These are phyloP conservation scores for Phytophthora kernoviae DNA, from an alignment of 352 stramenopile species.

Conservation along the genomic window DNA sequence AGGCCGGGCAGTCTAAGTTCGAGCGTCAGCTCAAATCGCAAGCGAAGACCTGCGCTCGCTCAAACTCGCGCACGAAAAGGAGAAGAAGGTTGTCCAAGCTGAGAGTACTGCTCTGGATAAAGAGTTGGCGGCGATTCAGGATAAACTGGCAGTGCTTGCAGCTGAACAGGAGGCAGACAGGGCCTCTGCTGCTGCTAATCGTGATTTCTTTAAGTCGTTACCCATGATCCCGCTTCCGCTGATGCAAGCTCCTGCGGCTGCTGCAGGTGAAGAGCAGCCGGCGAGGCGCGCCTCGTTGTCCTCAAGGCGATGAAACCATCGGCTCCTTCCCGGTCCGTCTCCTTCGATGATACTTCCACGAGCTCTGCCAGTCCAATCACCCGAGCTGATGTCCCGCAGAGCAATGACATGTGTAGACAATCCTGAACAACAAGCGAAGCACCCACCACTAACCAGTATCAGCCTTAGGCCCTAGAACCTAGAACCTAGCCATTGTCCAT, in stretches of 20 bases:
- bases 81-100: constrained; percentile 40
- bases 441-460: constrained; percentile 5
- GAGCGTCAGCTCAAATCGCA: constrained; percentile 60
- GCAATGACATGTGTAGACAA: constrained; percentile 29
- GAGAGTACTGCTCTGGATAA: constrained; percentile 42
- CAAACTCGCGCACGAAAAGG: constrained; percentile 52
- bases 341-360: constrained; percentile 27
- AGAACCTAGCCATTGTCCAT: constrained; percentile 5
- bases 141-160: constrained; percentile 31
- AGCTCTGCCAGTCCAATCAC: constrained; percentile 28
- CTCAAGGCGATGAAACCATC: constrained; percentile 9
- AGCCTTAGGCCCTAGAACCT: not conserved
- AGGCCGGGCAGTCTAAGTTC: constrained; percentile 51
- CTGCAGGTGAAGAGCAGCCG: constrained; percentile 20
- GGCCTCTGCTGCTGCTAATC: constrained; percentile 23
- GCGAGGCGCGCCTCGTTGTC: constrained; percentile 14
- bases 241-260: constrained; percentile 29
- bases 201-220: constrained; percentile 54
- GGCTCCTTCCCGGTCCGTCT: constrained; percentile 22
- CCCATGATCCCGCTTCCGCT: constrained; percentile 39
- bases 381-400: constrained; percentile 11
- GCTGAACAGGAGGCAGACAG: constrained; percentile 21
- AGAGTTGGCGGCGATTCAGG: constrained; percentile 24
- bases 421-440: constrained; percentile 18
- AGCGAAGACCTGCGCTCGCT: constrained; percentile 52